Evolutionary conservation across 306 rosid species (phyloP).

Genomic region (Fagus sylvatica): DNA sequence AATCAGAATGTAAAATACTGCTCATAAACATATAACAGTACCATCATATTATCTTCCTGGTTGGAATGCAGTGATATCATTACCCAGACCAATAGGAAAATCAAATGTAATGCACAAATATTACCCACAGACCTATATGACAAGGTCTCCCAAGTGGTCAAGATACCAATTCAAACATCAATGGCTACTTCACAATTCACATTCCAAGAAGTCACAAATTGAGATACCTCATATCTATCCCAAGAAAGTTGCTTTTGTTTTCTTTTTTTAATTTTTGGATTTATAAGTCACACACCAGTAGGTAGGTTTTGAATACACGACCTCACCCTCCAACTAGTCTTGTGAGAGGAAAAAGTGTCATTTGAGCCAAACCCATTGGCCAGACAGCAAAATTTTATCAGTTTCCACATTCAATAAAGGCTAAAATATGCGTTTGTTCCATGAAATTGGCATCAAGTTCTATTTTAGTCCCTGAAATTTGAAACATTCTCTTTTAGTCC

Average conservation of each 20-base stretch:
- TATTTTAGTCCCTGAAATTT: too few species aligned
- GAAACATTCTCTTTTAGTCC: too few species aligned
- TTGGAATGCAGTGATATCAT: background rate
- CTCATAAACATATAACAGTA: conserved; percentile 11
- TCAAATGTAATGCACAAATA: background rate
- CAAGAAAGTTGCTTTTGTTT: background rate
- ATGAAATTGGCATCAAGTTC: too few species aligned
- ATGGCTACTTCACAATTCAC: background rate
- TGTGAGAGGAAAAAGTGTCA: too few species aligned
- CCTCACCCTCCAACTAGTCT: too few species aligned
- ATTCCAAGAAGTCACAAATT: conserved; percentile 15
- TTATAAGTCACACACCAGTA: too few species aligned
- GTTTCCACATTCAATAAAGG: background rate
- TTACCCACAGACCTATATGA: conserved; percentile 23
- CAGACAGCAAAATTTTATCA: background rate
- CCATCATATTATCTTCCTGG: conserved; percentile 20
- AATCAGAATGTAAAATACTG: conserved; percentile 11
- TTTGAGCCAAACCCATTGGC: too few species aligned
- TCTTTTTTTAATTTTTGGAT: too few species aligned
- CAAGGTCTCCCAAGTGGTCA: conserved; percentile 3
- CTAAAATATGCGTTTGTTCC: too few species aligned
- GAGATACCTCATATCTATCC: conserved; percentile 5
- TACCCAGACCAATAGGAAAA: background rate
- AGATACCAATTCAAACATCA: conserved; percentile 1
- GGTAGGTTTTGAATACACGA: too few species aligned